phyloP scores from a whole-genome alignment of 106 monocot genomes.

The Cymbidium sinense region DNA sequence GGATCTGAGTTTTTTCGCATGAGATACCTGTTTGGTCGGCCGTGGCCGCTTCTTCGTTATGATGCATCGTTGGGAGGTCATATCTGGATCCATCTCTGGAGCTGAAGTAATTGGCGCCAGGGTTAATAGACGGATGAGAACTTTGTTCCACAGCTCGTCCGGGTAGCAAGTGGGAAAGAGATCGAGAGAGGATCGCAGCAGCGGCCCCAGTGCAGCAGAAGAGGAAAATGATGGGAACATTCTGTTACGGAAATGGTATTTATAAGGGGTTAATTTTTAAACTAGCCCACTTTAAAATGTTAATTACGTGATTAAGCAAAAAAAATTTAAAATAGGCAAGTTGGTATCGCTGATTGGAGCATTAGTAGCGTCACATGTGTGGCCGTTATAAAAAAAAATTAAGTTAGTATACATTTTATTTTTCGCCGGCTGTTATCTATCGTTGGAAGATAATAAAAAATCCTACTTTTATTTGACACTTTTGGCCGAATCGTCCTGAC shows the following conservation, averaged over 20 bases:
- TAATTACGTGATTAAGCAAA: too few species aligned
- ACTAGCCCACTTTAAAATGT: too few species aligned
- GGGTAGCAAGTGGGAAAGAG: not conserved
- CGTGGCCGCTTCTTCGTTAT: not conserved
- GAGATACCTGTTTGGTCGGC: not conserved
- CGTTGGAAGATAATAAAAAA: too few species aligned
- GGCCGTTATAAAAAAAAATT: too few species aligned
- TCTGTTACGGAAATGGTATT: not conserved
- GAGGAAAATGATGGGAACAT: not conserved
- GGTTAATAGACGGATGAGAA: not conserved
- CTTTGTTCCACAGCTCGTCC: not conserved
- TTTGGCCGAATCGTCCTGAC: too few species aligned
- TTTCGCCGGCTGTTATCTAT: too few species aligned
- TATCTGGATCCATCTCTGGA: not conserved
- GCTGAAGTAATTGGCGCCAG: not conserved
- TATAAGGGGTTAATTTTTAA: too few species aligned
- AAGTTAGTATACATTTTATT: too few species aligned
- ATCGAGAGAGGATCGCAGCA: not conserved
- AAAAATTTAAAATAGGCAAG: too few species aligned
- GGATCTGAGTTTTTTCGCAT: constrained; percentile 37
- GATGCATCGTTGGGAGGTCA: not conserved
- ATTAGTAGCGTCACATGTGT: too few species aligned
- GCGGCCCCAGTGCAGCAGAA: not conserved
- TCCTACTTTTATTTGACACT: too few species aligned
- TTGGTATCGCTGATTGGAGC: too few species aligned